These are phyloP conservation scores for Phytophthora constricta DNA, from an alignment of 352 stramenopile genomes.

Conservation along the genomic window DNA sequence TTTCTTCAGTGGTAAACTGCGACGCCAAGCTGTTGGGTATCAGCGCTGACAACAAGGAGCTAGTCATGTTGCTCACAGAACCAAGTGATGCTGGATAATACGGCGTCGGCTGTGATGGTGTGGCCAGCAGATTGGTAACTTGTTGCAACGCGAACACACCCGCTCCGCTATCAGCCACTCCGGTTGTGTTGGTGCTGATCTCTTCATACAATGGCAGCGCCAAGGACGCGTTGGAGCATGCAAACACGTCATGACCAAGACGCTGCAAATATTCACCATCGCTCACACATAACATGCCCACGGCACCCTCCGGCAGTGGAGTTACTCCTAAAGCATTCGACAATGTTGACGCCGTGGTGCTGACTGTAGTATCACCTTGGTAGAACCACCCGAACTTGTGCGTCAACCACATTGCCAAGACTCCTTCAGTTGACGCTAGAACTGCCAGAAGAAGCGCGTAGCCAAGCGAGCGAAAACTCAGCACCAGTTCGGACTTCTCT, in stretches of 20 bases:
- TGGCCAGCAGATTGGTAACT: conserved; percentile 31
- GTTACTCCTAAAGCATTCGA: conserved; percentile 28
- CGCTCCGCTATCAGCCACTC: conserved; percentile 20
- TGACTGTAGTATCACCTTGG: conserved; percentile 6
- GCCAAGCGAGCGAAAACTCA: conserved; percentile 45
- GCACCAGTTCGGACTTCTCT: conserved; percentile 36
- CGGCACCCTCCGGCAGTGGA: conserved; percentile 33
- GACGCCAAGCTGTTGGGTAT: conserved; percentile 15
- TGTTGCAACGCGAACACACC: conserved; percentile 44
- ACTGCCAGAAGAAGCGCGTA: conserved; percentile 42
- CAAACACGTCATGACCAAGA: conserved; percentile 34
- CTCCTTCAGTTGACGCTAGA: conserved; percentile 44
- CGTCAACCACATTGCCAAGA: conserved; percentile 40
- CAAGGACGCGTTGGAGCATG: conserved; percentile 57
- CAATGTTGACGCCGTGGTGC: conserved; percentile 9
- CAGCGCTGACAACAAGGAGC: conserved; percentile 17
- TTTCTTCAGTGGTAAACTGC: conserved; percentile 1
- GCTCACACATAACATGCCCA: conserved; percentile 45
- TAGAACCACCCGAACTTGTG: conserved; percentile 39
- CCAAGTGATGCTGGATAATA: conserved; percentile 40
- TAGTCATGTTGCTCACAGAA: conserved; percentile 11
- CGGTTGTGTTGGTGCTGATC: conserved; percentile 30
- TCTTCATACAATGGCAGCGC: conserved; percentile 41
- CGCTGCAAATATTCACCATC: conserved; percentile 49
- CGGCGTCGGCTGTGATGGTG: background rate